These are phyloP conservation scores for Eremothecium gossypii DNA, from an alignment of 1,139 yeast genomes.

Conservation along the genomic window DNA sequence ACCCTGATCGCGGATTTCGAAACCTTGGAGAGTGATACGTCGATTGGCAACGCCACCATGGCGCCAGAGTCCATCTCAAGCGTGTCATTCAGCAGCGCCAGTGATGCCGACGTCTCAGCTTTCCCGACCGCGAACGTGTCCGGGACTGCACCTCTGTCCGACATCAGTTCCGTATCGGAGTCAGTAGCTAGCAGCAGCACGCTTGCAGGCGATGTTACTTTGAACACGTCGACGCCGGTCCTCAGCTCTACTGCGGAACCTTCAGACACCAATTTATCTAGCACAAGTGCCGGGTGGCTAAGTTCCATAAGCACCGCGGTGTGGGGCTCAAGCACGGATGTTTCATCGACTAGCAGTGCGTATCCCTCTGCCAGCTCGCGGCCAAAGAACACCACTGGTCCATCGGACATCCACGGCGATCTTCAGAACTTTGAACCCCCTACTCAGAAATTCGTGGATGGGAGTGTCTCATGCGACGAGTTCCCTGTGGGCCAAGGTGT, in stretches of 20 bases:
- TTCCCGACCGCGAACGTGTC: too few species aligned
- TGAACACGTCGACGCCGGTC: not conserved
- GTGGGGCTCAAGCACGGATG: not conserved
- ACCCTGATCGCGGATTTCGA: too few species aligned
- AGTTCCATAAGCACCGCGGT: too few species aligned
- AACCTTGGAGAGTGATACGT: too few species aligned
- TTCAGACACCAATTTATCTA: too few species aligned
- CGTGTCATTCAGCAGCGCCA: too few species aligned
- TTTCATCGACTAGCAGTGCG: conserved; percentile 2
- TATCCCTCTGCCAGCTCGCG: conserved; percentile 14
- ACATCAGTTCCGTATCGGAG: conserved; percentile 4
- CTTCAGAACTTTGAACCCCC: conserved; percentile 47
- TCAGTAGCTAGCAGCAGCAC: not conserved
- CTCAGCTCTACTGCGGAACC: too few species aligned
- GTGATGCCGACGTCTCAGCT: too few species aligned
- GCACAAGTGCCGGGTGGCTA: too few species aligned
- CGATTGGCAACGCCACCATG: too few species aligned
- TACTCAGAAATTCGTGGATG: conserved; percentile 61
- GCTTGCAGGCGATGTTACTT: not conserved
- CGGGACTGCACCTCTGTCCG: too few species aligned
- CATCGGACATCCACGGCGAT: conserved; percentile 43
- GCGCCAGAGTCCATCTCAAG: too few species aligned
- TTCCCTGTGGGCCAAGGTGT: conserved; percentile 95
- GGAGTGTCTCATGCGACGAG: conserved; percentile 59
- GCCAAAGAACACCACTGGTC: not conserved